These are phyloP conservation scores for Chrysoporthe deuterocubensis DNA, from an alignment of 2,329 filamentous ascomycete genomes.

Conservation along the genomic window DNA sequence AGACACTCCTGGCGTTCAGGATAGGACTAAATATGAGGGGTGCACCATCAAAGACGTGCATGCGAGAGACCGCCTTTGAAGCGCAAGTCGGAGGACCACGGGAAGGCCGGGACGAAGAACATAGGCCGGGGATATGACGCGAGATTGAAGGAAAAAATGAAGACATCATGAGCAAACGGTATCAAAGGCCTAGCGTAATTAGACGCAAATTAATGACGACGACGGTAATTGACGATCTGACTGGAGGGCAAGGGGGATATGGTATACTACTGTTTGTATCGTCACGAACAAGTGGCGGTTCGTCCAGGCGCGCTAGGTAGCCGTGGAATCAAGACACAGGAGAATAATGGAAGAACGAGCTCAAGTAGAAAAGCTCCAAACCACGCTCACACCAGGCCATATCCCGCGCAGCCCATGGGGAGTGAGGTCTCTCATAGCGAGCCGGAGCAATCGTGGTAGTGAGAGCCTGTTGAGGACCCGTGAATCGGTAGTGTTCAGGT, in stretches of 20 bases:
- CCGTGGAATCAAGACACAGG: conserved; percentile 14
- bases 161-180: conserved; percentile 12
- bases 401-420: not conserved
- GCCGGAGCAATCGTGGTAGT: not conserved
- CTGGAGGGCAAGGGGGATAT: not conserved
- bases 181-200: not conserved
- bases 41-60: not conserved
- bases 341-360: conserved; percentile 21
- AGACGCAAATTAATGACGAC: conserved; percentile 13
- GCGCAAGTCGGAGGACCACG: not conserved
- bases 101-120: conserved; percentile 10
- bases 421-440: not conserved
- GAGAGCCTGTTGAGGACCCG: not conserved
- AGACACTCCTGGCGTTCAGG: conserved; percentile 21
- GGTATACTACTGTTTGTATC: not conserved
- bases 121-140: conserved; percentile 5
- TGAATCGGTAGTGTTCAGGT: not conserved
- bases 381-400: not conserved
- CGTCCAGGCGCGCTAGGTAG: conserved; percentile 9
- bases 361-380: conserved; percentile 10
- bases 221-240: conserved; percentile 15
- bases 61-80: not conserved
- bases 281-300: not conserved
- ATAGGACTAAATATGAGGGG: conserved; percentile 5
- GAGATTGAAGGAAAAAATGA: conserved; percentile 15